Evolutionary conservation across 2,329 filamentous ascomycete species (phyloP).

Genomic region (Sclerotinia subarctica): DNA sequence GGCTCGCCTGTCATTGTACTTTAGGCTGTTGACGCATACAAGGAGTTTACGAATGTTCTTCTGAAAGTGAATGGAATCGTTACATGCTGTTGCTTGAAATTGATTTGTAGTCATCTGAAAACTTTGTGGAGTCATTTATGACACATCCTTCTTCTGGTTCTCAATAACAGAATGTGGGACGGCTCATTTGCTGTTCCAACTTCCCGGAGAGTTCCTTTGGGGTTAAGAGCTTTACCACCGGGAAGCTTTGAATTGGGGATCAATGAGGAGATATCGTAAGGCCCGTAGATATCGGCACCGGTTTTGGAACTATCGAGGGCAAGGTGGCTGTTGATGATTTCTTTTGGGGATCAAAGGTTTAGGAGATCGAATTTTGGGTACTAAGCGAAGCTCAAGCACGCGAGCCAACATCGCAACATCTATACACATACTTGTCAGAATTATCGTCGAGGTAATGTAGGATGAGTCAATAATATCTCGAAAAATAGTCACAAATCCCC

Average conservation of each 20-base stretch:
- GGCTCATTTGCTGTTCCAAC: too few species aligned
- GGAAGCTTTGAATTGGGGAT: neutral
- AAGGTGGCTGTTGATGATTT: neutral
- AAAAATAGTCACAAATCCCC: neutral
- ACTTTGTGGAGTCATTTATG: too few species aligned
- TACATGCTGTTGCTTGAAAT: neutral
- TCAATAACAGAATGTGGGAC: neutral
- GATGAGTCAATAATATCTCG: neutral
- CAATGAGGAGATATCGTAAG: neutral
- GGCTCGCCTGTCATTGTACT: neutral
- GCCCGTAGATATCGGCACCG: neutral
- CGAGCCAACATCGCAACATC: neutral
- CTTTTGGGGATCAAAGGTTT: neutral
- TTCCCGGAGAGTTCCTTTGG: too few species aligned
- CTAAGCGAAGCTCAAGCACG: neutral
- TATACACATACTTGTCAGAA: neutral
- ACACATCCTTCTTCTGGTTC: neutral
- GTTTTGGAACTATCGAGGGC: neutral
- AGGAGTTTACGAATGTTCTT: too few species aligned
- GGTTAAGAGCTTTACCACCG: neutral
- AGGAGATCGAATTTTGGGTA: neutral
- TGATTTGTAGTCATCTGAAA: neutral
- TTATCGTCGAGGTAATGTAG: neutral
- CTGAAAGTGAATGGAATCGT: neutral
- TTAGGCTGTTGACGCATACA: too few species aligned